Evolutionary conservation across 1,284 basidiomycete genomes (phyloP).

Genomic region (Tausonia pullulans): DNA sequence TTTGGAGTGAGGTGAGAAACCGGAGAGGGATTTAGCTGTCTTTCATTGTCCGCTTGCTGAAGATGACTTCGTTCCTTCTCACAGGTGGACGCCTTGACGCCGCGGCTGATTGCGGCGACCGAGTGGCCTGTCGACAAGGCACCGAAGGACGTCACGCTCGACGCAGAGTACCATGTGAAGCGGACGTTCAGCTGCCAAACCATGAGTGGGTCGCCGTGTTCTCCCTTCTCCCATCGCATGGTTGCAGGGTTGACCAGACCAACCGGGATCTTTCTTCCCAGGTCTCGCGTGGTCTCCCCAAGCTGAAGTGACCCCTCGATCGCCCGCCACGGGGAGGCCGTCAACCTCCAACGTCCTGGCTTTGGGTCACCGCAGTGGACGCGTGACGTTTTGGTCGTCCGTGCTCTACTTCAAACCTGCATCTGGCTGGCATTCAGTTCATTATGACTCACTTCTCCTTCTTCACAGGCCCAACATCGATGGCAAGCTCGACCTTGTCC

Average conservation of each 20-base stretch:
- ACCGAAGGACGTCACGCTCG: neutral
- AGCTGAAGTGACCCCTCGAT: too few relatives aligned
- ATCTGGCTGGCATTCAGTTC: constrained; percentile 2
- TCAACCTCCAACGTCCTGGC: too few relatives aligned
- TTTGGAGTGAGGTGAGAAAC: neutral
- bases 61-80: neutral
- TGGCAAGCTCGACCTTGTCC: neutral
- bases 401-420: neutral
- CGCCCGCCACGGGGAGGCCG: too few relatives aligned
- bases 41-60: neutral
- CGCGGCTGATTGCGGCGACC: neutral
- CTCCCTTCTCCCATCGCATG: too few relatives aligned
- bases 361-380: too few relatives aligned
- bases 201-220: neutral
- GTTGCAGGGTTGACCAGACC: neutral
- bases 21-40: neutral
- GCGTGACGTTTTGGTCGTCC: neutral
- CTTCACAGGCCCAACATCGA: neutral
- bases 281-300: neutral
- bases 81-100: neutral
- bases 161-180: neutral
- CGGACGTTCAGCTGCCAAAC: constrained; percentile 2
- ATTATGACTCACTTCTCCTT: neutral
- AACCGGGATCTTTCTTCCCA: neutral
- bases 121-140: neutral